Evolutionary conservation across 2,329 filamentous ascomycete species (phyloP).

Genomic region (Dactylellina cionopaga): DNA sequence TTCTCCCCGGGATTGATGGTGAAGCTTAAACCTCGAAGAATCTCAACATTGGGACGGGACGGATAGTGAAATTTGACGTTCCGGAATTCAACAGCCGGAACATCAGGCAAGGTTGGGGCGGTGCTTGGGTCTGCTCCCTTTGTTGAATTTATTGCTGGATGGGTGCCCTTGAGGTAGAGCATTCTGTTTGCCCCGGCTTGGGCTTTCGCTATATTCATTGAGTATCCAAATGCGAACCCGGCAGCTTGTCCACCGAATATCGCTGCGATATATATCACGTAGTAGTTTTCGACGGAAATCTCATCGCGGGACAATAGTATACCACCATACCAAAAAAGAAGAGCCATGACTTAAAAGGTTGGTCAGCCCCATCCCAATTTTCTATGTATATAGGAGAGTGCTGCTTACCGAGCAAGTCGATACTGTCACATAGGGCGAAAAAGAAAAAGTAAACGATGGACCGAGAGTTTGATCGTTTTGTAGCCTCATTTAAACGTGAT

Average conservation of each 20-base stretch:
- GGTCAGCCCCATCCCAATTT: too few species aligned
- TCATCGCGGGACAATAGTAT: slow-evolving; percentile 63
- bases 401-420: too few species aligned
- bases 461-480: too few species aligned
- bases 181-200: slow-evolving; percentile 27
- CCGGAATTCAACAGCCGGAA: slow-evolving; percentile 45
- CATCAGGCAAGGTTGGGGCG: background rate
- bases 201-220: slow-evolving; percentile 26
- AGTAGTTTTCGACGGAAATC: slow-evolving; percentile 64
- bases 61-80: slow-evolving; percentile 54
- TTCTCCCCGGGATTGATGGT: slow-evolving; percentile 72
- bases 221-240: slow-evolving; percentile 63
- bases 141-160: background rate
- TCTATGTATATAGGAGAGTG: too few species aligned
- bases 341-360: too few species aligned
- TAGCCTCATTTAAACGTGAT: slow-evolving; percentile 68
- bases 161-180: slow-evolving; percentile 10
- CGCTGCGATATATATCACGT: slow-evolving; percentile 72
- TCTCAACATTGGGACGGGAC: slow-evolving; percentile 64
- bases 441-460: too few species aligned
- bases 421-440: too few species aligned
- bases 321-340: slow-evolving; percentile 75
- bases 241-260: slow-evolving; percentile 75
- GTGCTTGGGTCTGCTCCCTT: background rate
- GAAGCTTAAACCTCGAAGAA: slow-evolving; percentile 59